These are phyloP conservation scores for Nitzschia sp. DNA, from an alignment of 108 stramenopile genomes.

Conservation along the genomic window DNA sequence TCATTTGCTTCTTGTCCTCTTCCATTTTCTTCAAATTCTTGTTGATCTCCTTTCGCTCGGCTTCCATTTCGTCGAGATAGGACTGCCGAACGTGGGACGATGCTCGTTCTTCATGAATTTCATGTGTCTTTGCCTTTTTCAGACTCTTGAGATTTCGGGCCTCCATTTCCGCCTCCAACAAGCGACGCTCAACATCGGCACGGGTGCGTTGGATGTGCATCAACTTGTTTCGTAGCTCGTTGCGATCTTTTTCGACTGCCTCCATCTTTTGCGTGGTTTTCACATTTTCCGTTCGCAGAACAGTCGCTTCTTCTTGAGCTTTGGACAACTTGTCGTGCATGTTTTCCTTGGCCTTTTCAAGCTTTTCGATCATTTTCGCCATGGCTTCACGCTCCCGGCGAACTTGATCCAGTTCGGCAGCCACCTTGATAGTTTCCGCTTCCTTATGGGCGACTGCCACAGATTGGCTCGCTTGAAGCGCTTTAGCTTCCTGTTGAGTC, in stretches of 20 bases:
- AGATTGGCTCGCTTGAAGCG: neutral
- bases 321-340: conserved; percentile 12
- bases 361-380: conserved; percentile 18
- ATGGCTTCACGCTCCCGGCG: conserved; percentile 9
- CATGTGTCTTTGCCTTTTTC: conserved; percentile 3
- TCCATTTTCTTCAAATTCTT: conserved; percentile 9
- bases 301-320: conserved; percentile 4
- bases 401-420: conserved; percentile 7
- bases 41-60: conserved; percentile 1
- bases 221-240: conserved; percentile 6
- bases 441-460: neutral
- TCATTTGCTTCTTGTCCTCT: conserved; percentile 1
- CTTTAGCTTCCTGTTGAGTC: neutral
- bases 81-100: neutral
- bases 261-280: neutral
- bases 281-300: neutral
- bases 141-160: neutral
- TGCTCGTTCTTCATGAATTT: conserved; percentile 5
- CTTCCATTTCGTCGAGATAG: conserved; percentile 2
- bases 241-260: conserved; percentile 12
- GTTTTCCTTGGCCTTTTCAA: conserved; percentile 1
- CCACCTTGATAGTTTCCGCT: conserved; percentile 1
- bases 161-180: neutral
- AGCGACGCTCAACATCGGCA: neutral
- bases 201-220: conserved; percentile 9